Base-by-base conservation (phyloP, 1,284 basidiomycete species). In the Microbotryum saponariae region DNA sequence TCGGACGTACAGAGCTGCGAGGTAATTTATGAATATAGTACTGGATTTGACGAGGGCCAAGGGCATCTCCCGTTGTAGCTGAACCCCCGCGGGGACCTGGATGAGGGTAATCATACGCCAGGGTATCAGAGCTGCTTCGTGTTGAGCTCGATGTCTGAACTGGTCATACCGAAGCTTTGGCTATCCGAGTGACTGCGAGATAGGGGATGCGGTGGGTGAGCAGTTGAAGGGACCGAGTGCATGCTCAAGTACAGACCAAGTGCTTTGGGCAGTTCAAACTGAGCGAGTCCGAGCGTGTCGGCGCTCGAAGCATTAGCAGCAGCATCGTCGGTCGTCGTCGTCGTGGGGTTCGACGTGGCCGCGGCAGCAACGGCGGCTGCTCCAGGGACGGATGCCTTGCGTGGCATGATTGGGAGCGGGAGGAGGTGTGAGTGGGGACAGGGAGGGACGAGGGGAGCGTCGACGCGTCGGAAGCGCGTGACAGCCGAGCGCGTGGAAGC, bases 1-100 rank as follows among this genome's bases (percentile, higher is more conserved):
- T 3, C 31, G 54, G 56, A 61, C 67, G 16, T 10, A 73, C 71
- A 73, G 53, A 18, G 70, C 67, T 2, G 70, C 63, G 20, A 73
- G 62, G 57, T 73, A 73, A 56, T 53, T 64, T 46, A 73, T 67
- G 51, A 73, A 73, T 52, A 73, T 66, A 23, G 69, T 70, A n/a
- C 67, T 64, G 37, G 60, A 65, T n/a, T 65, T 62, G 20, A 63
- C 56, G 21, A 73, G 56, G 4, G 65, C 71, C 10, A 61, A 25
- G 3, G 71, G 62, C 9, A 73, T 60, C 29, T 70, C 70, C 33
- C 70, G 70, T 46, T 70, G 63, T 21, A 69, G n/a, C 31, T 61
- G 67, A 56, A 62, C 57, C 4, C 59, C 65, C 2, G 37, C 23
- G 1, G 65, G 63, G 5, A 69, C 53, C 67, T 69, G 65, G 33